Evolutionary conservation across 2,329 filamentous ascomycete genomes (phyloP).

Genomic region (Penicillium sclerotiorum): DNA sequence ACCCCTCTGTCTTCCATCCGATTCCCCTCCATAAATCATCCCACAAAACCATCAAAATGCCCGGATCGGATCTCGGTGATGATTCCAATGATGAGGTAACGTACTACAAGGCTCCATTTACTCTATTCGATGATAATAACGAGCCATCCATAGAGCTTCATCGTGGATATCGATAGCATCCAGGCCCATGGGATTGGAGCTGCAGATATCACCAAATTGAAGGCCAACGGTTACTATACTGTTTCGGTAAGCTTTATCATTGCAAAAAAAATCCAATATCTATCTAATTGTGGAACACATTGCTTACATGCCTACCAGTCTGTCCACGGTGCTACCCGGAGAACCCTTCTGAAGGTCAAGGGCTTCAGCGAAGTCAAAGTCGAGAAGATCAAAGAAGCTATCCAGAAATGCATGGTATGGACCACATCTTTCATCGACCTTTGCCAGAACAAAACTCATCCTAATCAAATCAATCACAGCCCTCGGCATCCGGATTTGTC

Average conservation of each 20-base stretch:
- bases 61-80: constrained; percentile 56
- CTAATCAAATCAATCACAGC: constrained; percentile 41
- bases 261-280: neutral
- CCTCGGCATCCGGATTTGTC: constrained; percentile 62
- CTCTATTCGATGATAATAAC: neutral
- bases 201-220: constrained; percentile 67
- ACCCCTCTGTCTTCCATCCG: neutral
- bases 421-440: constrained; percentile 7
- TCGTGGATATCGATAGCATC: constrained; percentile 68
- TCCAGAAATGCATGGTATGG: constrained; percentile 60
- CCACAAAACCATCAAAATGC: constrained; percentile 43
- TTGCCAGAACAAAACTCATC: neutral
- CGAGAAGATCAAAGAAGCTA: constrained; percentile 70
- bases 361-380: constrained; percentile 72
- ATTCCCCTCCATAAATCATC: constrained; percentile 3
- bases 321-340: constrained; percentile 62
- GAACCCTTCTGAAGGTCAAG: constrained; percentile 66
- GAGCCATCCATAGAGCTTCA: constrained; percentile 50
- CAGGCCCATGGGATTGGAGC: constrained; percentile 68
- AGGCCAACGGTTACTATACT: constrained; percentile 64
- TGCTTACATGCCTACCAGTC: constrained; percentile 45
- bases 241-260: constrained; percentile 54
- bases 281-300: neutral
- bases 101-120: constrained; percentile 4
- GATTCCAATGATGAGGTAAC: constrained; percentile 55